phyloP scores from a whole-genome alignment of 768 basidiomycete species.

The Suillus weaverae region DNA sequence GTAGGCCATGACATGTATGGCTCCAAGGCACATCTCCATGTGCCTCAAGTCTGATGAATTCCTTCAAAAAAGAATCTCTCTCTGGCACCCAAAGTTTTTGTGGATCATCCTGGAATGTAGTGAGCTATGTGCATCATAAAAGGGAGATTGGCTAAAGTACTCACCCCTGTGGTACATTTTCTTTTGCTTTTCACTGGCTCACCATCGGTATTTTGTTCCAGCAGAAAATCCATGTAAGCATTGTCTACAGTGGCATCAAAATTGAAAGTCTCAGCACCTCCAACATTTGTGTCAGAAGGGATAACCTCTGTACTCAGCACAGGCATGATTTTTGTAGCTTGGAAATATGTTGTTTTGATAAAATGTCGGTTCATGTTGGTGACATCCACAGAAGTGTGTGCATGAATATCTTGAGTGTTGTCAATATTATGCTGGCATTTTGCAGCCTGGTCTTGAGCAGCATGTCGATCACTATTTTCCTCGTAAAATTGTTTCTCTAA shows the following conservation, averaged over 20 bases:
- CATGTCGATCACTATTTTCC: background rate
- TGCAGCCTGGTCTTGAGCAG: background rate
- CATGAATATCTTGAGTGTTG: background rate
- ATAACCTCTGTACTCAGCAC: background rate
- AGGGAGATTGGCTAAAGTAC: background rate
- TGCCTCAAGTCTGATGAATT: constrained; percentile 2
- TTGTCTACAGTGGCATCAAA: background rate
- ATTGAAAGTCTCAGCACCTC: background rate
- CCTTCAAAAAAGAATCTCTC: background rate
- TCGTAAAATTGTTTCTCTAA: background rate
- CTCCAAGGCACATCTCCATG: background rate
- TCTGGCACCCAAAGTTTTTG: background rate
- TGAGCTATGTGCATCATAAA: constrained; percentile 6
- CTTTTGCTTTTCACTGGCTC: constrained; percentile 1
- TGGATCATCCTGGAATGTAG: constrained; percentile 2
- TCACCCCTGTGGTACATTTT: background rate
- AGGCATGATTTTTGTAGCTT: background rate
- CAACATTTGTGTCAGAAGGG: no score
- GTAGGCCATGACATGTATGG: background rate
- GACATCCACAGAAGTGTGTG: background rate
- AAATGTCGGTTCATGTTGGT: background rate
- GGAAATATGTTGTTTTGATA: background rate
- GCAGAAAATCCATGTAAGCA: background rate
- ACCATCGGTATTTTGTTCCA: background rate
- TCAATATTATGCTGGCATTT: background rate